Evolutionary conservation across 371 early-diverging fungal genomes (phyloP).

Genomic region (Smittium mucronatum): DNA sequence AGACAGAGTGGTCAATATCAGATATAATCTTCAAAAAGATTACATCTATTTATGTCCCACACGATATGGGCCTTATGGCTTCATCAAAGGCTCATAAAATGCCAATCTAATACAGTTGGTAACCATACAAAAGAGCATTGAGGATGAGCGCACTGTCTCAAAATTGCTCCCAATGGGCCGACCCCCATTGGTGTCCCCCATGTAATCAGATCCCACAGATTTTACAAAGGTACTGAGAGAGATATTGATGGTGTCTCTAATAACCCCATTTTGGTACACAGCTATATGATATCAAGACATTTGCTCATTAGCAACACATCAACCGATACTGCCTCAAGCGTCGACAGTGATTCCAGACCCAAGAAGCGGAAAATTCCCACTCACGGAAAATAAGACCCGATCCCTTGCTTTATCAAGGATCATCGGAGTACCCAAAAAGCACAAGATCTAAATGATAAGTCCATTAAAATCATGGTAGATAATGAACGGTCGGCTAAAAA

Average conservation of each 20-base stretch:
- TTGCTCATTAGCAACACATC: too few species aligned
- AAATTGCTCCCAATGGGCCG: constrained; percentile 13
- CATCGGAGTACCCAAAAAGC: not conserved
- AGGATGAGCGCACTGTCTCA: constrained; percentile 26
- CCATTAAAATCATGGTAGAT: not conserved
- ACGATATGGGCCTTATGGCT: constrained; percentile 26
- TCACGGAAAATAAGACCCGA: not conserved
- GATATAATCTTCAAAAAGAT: not conserved
- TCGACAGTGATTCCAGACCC: not conserved
- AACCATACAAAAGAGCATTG: constrained; percentile 19
- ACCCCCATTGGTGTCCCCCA: not conserved
- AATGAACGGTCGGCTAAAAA: not conserved
- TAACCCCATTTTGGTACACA: too few species aligned
- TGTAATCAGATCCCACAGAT: not conserved
- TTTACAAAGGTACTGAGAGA: too few species aligned
- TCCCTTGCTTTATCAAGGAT: not conserved
- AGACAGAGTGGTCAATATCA: constrained; percentile 9
- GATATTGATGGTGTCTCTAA: too few species aligned
- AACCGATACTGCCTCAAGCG: too few species aligned
- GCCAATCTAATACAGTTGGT: constrained; percentile 16
- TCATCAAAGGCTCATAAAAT: constrained; percentile 13
- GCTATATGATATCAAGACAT: too few species aligned
- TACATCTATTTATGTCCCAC: not conserved
- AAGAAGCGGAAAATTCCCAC: not conserved
- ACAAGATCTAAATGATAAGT: not conserved